These are phyloP conservation scores for Bondarzewia mesenterica DNA, from an alignment of 1,284 basidiomycete genomes.

Conservation along the genomic window DNA sequence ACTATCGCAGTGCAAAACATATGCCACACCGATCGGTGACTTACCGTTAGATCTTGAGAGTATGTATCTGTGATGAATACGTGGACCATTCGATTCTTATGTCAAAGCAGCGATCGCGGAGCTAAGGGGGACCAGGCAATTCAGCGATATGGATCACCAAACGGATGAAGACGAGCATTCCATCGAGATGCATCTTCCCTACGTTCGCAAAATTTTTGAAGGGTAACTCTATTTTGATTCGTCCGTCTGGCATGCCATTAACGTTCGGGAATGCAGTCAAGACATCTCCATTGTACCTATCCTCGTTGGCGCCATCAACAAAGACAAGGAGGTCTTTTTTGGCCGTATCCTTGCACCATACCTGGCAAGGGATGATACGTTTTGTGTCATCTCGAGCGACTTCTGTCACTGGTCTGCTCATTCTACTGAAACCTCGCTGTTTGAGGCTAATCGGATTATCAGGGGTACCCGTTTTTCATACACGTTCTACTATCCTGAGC, in stretches of 20 bases:
- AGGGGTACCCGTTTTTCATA: constrained; percentile 91
- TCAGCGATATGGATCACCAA: constrained; percentile 56
- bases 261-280: constrained; percentile 30
- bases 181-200: constrained; percentile 97
- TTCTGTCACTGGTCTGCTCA: constrained; percentile 93
- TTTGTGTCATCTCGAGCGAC: constrained; percentile 91
- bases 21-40: constrained; percentile 83
- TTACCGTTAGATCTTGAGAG: constrained; percentile 75
- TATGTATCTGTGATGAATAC: constrained; percentile 22
- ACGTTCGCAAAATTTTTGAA: constrained; percentile 82
- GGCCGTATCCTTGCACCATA: constrained; percentile 77
- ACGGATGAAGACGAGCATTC: constrained; percentile 95
- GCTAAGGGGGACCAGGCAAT: constrained; percentile 62
- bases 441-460: not conserved
- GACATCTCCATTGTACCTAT: constrained; percentile 86
- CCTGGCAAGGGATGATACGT: constrained; percentile 66
- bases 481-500: constrained; percentile 81
- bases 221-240: constrained; percentile 33
- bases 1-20: constrained; percentile 66
- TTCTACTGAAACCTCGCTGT: not conserved
- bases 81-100: not conserved
- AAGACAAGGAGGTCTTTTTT: constrained; percentile 49
- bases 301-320: constrained; percentile 78
- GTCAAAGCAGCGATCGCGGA: constrained; percentile 53
- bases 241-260: not conserved